Evolutionary conservation across 2,329 filamentous ascomycete genomes (phyloP).

Genomic region (Arthrobotrys sinensis): DNA sequence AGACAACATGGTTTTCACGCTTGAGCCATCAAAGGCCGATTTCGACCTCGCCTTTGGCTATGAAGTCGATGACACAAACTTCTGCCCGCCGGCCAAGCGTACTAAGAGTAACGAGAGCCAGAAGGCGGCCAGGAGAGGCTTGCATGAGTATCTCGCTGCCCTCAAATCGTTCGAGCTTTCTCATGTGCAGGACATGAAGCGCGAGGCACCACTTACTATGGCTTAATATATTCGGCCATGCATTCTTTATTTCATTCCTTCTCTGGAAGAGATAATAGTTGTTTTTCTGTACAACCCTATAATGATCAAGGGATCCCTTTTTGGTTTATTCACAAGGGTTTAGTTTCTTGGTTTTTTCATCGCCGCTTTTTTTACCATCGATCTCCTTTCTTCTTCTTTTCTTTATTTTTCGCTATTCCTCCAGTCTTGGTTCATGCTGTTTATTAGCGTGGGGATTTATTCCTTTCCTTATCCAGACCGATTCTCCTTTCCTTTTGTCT

Average conservation of each 20-base stretch:
- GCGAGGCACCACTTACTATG: slow-evolving; percentile 54
- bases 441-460: slow-evolving; percentile 57
- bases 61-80: slow-evolving; percentile 57
- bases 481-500: slow-evolving; percentile 5
- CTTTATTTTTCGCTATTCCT: slow-evolving; percentile 19
- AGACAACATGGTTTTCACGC: slow-evolving; percentile 47
- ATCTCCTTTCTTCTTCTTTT: slow-evolving; percentile 24
- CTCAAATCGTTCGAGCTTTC: slow-evolving; percentile 60
- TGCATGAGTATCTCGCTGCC: slow-evolving; percentile 59
- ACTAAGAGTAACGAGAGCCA: slow-evolving; percentile 61
- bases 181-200: slow-evolving; percentile 59
- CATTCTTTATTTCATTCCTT: slow-evolving; percentile 1
- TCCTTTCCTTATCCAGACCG: slow-evolving; percentile 14
- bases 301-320: slow-evolving; percentile 41
- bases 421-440: slow-evolving; percentile 31
- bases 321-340: slow-evolving; percentile 13
- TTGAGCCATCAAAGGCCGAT: slow-evolving; percentile 48
- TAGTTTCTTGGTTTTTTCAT: slow-evolving; percentile 18
- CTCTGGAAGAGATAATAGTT: background rate
- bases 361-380: slow-evolving; percentile 25
- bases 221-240: slow-evolving; percentile 14
- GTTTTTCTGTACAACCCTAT: slow-evolving; percentile 33
- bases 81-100: slow-evolving; percentile 56
- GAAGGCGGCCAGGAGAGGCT: slow-evolving; percentile 49
- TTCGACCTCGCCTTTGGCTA: slow-evolving; percentile 57